These are phyloP conservation scores for Bombardia bombarda DNA, from an alignment of 495 filamentous ascomycete species.

Conservation along the genomic window DNA sequence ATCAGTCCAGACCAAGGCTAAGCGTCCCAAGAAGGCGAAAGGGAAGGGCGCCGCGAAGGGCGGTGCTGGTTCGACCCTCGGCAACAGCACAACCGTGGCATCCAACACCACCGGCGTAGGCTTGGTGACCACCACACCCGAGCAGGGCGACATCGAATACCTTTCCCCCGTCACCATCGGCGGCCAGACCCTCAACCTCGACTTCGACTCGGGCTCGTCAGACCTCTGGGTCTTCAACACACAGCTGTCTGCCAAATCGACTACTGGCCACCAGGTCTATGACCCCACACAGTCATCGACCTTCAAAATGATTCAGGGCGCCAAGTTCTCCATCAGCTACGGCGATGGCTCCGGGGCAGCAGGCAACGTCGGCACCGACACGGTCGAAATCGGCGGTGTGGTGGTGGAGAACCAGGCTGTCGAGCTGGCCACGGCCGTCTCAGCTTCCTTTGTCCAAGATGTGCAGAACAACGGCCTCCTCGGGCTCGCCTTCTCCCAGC, in stretches of 20 bases:
- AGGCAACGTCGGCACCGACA: slow-evolving; percentile 64
- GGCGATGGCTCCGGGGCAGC: slow-evolving; percentile 62
- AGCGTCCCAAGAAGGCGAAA: slow-evolving; percentile 10
- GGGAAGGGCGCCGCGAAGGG: neutral
- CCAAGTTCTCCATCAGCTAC: slow-evolving; percentile 61
- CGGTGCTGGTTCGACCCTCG: neutral
- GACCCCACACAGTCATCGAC: slow-evolving; percentile 53
- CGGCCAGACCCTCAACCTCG: slow-evolving; percentile 62
- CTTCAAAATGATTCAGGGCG: slow-evolving; percentile 32
- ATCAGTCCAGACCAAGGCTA: slow-evolving; percentile 16
- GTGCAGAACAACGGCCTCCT: slow-evolving; percentile 62
- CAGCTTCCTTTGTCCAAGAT: slow-evolving; percentile 54
- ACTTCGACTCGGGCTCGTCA: slow-evolving; percentile 79
- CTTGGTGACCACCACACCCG: slow-evolving; percentile 52
- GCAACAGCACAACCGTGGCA: neutral
- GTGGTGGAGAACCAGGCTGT: slow-evolving; percentile 60
- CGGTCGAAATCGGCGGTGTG: slow-evolving; percentile 65
- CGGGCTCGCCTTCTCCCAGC: slow-evolving; percentile 64
- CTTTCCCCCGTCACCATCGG: slow-evolving; percentile 65
- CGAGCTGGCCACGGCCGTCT: slow-evolving; percentile 59
- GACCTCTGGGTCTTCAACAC: slow-evolving; percentile 83
- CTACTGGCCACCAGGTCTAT: slow-evolving; percentile 50
- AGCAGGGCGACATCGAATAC: slow-evolving; percentile 58
- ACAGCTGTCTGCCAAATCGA: slow-evolving; percentile 36
- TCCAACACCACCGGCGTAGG: slow-evolving; percentile 26